Base-by-base conservation (phyloP, 2,329 filamentous ascomycete genomes). In the Talaromyces sp. region DNA sequence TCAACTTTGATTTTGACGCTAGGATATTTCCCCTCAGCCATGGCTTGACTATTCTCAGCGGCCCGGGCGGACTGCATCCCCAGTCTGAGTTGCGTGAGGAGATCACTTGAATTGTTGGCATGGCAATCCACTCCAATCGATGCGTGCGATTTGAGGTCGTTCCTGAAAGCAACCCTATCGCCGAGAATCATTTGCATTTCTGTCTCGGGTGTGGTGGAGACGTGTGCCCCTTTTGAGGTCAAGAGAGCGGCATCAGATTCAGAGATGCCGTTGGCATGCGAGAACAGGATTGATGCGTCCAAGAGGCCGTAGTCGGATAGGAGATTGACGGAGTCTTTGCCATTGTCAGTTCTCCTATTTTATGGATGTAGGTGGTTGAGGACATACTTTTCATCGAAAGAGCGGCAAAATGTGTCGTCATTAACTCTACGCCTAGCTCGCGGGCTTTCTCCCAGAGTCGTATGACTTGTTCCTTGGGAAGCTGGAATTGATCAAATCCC, bases 151-250 rank as follows among this genome's bases (percentile, higher is more conserved):
- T 33, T 35, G 1, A 47, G 1, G 22, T 64, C 47, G 2, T 1
- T 4, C 13, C 62, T 27, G n/a, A 64, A 61, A 10, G 45, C 45
- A 6, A 64, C 39, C 0, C 47, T 25, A 1, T 61, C 56, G 3
- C 62, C 62, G 6, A 59, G 41, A 13, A 39, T 52, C 62, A 64
- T 61, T 41, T 60, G 58, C 17, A 64, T 43, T 22, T 64, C 62
- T 37, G 62, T 59, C 33, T 61, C 62, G 1, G 62, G 62, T 2
- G 62, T 64, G 9, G 35, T 25, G 11, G 62, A 50, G 4, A 64
- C 22, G 13, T 41, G 59, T 25, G 52, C 57, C 3, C 41, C 57
- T 11, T 58, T 39, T 1, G 33, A 22, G 1, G 22, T 41, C 1
- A 64, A n/a, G 3, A 50, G 35, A 6, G 49, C 45, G 3, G 57